Conservation (phyloP, 1,139 yeast species). For the Hansenula lynferdii region DNA sequence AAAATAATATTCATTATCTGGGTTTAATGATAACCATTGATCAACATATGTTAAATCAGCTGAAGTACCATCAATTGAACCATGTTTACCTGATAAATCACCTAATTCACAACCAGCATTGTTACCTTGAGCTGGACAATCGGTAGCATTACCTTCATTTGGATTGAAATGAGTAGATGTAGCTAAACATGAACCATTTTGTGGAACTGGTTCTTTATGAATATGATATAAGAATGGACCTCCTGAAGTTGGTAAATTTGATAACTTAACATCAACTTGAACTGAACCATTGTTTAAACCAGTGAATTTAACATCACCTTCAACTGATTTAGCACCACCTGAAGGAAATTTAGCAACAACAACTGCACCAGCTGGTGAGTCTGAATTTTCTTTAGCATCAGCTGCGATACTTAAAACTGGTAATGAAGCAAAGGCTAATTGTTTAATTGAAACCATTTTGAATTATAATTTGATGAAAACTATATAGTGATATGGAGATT, state of each 20-base stretch:
- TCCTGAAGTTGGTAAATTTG: conserved; percentile 43
- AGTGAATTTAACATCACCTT: conserved; percentile 41
- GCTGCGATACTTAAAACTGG: background rate
- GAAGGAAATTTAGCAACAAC: conserved; percentile 51
- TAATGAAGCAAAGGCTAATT: background rate
- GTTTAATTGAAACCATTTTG: conserved; percentile 3
- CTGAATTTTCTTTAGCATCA: conserved; percentile 33
- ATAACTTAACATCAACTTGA: conserved; percentile 47
- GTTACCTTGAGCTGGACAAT: conserved; percentile 36
- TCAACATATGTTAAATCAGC: conserved; percentile 43
- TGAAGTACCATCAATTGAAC: conserved; percentile 43
- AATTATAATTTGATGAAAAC: no score
- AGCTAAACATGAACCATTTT: conserved; percentile 31
- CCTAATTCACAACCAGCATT: conserved; percentile 51
- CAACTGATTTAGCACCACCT: conserved; percentile 29
- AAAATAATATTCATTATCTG: conserved; percentile 1
- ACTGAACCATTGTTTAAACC: conserved; percentile 35
- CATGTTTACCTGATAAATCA: conserved; percentile 55
- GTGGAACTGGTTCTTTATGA: conserved; percentile 40
- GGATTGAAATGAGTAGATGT: conserved; percentile 49
- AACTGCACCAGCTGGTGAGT: conserved; percentile 36
- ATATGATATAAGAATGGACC: conserved; percentile 53
- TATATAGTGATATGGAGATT: no score
- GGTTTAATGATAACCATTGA: conserved; percentile 42
- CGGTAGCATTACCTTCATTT: conserved; percentile 34